Evolutionary conservation across 495 filamentous ascomycete species (phyloP).

Genomic region (Penicillium flavigenum): DNA sequence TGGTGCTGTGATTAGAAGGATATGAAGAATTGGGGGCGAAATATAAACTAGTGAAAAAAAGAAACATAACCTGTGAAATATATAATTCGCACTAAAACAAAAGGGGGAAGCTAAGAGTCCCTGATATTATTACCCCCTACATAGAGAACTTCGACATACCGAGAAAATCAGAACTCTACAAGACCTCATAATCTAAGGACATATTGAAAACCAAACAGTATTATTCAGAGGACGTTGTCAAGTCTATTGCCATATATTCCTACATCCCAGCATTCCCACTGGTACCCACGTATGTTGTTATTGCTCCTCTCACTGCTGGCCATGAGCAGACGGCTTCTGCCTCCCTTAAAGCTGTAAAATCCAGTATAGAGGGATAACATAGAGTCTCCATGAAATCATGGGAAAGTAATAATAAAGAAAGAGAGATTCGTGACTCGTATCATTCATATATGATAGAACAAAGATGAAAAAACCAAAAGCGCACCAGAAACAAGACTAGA

Average conservation of each 20-base stretch:
- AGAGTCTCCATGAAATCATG: background rate
- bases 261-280: background rate
- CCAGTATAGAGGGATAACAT: background rate
- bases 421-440: slow-evolving; percentile 28
- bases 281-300: background rate
- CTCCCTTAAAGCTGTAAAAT: background rate
- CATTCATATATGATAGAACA: slow-evolving; percentile 17
- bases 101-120: background rate
- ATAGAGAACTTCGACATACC: background rate
- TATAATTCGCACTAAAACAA: too few relatives aligned
- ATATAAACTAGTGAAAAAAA: too few relatives aligned
- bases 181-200: background rate
- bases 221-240: slow-evolving; percentile 1
- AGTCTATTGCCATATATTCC: slow-evolving; percentile 9
- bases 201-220: background rate
- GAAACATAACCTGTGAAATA: too few relatives aligned
- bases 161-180: too few relatives aligned
- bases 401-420: background rate
- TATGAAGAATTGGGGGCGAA: too few relatives aligned
- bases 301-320: background rate
- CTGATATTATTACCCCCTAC: background rate
- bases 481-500: slow-evolving; percentile 27
- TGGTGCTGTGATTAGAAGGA: too few relatives aligned
- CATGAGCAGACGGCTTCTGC: background rate
- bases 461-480: slow-evolving; percentile 4